Conservation (phyloP, 2,329 filamentous ascomycete species). For the Nannizziopsis barbatae region DNA sequence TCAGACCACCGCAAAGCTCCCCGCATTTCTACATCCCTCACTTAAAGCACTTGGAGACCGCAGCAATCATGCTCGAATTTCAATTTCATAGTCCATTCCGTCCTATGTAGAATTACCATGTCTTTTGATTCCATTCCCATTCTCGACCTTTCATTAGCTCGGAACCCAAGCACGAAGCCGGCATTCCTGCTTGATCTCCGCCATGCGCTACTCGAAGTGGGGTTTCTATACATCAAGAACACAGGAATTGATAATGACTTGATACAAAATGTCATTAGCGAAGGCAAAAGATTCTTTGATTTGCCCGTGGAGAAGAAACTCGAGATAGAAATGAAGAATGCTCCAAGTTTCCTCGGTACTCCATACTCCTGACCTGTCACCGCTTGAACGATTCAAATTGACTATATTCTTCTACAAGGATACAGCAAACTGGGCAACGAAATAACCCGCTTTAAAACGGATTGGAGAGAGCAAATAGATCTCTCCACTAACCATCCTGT, state of each 20-base stretch:
- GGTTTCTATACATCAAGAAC: slow-evolving; percentile 76
- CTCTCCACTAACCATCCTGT: slow-evolving; percentile 66
- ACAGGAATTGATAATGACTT: slow-evolving; percentile 58
- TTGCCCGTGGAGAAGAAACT: slow-evolving; percentile 67
- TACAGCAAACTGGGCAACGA: slow-evolving; percentile 43
- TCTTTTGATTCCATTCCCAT: slow-evolving; percentile 68
- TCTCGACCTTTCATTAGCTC: slow-evolving; percentile 59
- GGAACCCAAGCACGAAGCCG: slow-evolving; percentile 55
- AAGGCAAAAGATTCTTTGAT: slow-evolving; percentile 66
- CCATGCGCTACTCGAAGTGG: slow-evolving; percentile 70
- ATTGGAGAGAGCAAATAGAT: slow-evolving; percentile 80
- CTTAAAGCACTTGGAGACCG: too few relatives aligned
- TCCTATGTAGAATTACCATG: slow-evolving; percentile 32
- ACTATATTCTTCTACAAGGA: slow-evolving; percentile 14
- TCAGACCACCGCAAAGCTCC: too few relatives aligned
- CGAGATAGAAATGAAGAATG: slow-evolving; percentile 61
- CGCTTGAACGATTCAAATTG: too few relatives aligned
- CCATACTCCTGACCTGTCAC: neutral
- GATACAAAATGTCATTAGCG: slow-evolving; percentile 52
- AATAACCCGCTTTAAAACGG: slow-evolving; percentile 60
- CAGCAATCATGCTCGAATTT: neutral
- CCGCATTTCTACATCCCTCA: too few relatives aligned
- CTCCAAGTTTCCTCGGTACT: slow-evolving; percentile 56
- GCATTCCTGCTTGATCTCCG: slow-evolving; percentile 60
- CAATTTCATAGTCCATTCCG: neutral